Evolutionary conservation across 164 flowering plant species (phyloP).

Genomic region (Buxus sempervirens): DNA sequence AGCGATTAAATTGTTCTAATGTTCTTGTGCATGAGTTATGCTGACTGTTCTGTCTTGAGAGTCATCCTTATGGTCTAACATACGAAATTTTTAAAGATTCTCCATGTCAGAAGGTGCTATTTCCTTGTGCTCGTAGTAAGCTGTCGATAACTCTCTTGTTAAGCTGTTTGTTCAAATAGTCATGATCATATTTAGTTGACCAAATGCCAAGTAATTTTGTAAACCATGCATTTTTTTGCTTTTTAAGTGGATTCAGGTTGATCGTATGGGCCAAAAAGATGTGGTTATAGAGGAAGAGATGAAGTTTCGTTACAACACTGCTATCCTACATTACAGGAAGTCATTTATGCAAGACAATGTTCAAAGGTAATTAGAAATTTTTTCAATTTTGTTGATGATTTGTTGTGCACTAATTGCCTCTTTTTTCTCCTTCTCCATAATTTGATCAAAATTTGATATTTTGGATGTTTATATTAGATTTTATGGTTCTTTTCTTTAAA

Average conservation of each 20-base stretch:
- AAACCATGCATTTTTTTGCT: neutral
- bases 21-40: neutral
- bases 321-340: constrained; percentile 83
- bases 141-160: neutral
- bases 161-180: neutral
- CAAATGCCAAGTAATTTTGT: neutral
- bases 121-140: neutral
- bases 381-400: neutral
- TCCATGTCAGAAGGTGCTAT: neutral
- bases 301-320: constrained; percentile 76
- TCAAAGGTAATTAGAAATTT: constrained; percentile 58
- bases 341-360: constrained; percentile 92
- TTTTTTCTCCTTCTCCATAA: neutral
- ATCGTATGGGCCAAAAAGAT: constrained; percentile 73
- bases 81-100: neutral
- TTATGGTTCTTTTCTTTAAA: neutral
- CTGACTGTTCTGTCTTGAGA: neutral
- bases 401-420: neutral
- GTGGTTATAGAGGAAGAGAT: constrained; percentile 82
- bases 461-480: neutral
- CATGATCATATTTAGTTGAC: neutral
- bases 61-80: neutral
- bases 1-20: neutral
- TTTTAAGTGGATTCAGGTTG: constrained; percentile 48
- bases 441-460: neutral